phyloP scores from a whole-genome alignment of 441 rosid genomes.

The Erodium texanum region DNA sequence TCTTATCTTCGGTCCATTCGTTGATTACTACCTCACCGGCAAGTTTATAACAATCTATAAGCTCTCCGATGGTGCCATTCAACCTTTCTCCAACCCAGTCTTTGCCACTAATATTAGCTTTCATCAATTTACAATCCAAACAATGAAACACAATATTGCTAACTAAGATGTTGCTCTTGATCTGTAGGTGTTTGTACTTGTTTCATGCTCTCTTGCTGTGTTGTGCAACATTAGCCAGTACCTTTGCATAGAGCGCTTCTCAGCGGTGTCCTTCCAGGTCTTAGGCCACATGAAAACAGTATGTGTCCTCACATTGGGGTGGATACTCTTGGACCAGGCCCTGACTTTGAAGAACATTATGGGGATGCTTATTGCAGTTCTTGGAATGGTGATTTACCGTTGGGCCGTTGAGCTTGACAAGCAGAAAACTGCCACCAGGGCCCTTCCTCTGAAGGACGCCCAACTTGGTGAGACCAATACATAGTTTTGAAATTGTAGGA shows the following conservation, averaged over 20 bases:
- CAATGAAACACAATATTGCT: no score
- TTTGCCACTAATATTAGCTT: no score
- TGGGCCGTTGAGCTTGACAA: constrained; percentile 78
- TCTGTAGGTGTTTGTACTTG: no score
- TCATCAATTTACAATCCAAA: no score
- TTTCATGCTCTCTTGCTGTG: constrained; percentile 27
- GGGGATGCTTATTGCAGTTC: constrained; percentile 68
- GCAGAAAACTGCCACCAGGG: constrained; percentile 14
- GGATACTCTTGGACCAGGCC: constrained; percentile 69
- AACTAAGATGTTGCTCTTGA: no score
- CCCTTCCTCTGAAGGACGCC: background rate
- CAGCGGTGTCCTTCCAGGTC: constrained; percentile 33
- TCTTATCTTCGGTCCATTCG: constrained; percentile 71
- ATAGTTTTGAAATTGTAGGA: no score
- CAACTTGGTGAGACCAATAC: no score
- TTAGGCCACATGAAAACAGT: constrained; percentile 85
- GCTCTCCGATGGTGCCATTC: constrained; percentile 56
- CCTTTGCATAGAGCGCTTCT: constrained; percentile 86
- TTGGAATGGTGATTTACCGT: constrained; percentile 76
- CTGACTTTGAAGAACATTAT: constrained; percentile 70
- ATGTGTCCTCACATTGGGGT: constrained; percentile 71
- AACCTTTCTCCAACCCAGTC: no score
- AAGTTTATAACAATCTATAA: constrained; percentile 54
- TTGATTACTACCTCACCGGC: constrained; percentile 64
- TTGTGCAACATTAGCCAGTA: constrained; percentile 77